Base-by-base conservation (phyloP, 2,329 filamentous ascomycete genomes). In the Xylariaceae sp. region DNA sequence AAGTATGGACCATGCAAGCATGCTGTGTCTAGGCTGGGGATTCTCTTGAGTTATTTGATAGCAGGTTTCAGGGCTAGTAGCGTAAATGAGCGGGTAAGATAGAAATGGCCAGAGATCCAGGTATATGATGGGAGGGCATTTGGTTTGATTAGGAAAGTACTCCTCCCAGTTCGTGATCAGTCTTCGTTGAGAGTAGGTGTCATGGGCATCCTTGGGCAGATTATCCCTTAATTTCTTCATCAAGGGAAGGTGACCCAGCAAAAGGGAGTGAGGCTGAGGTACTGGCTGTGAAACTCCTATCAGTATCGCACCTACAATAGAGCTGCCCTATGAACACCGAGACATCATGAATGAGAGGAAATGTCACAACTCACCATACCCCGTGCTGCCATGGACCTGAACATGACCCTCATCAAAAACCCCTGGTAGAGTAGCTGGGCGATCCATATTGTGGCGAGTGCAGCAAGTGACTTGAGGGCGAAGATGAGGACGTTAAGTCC, bases 101-200 rank as follows among this genome's bases (percentile, higher is more conserved):
- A 55, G 31, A 3, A 62, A 43, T 0, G 60, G 62, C 61, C 63
- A 64, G 4, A 64, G 49, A 44, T 65, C 63, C 2, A 65, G 46
- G 35, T 64, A 65, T 8, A 60, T 41, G 3, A 65, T 41, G 0
- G 57, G 55, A 0, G 63, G 63, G 4, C 53, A 58, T 7, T 32
- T 11, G 2, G 47, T 30, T 6, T 9, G 42, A 0, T 6, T 37
- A 1, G 60, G 62, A 40, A 65, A 64, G 39, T 62, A 55, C 9
- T 42, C 9, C 30, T 52, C 12, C 55, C 55, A 57, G 29, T 57
- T 8, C 4, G 2, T 3, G 1, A 19, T 12, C 2, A 57, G 1
- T 7, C 26, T 47, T 1, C 6, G 26, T 6, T 35, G 4, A 9
- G n/a, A 6, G 26, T 57, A 57, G 3, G 4, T 12, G 1, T 7